Conservation (phyloP, 768 basidiomycete species). For the Cyathus striatus region DNA sequence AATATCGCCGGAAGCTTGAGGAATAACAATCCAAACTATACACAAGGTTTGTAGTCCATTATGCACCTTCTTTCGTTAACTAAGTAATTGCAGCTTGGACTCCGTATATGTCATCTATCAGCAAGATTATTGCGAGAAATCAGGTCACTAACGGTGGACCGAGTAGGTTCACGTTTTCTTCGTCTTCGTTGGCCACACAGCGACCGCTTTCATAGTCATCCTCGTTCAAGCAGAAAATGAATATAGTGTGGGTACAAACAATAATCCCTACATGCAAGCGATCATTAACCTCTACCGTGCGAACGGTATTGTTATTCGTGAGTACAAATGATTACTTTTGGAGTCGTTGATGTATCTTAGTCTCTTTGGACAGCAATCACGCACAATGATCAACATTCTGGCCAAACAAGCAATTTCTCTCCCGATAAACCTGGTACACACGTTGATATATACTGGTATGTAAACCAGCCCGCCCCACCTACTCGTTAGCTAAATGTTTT, state of each 20-base stretch:
- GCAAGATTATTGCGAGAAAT: slow-evolving; percentile 44
- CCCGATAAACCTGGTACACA: slow-evolving; percentile 38
- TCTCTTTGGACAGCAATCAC: slow-evolving; percentile 32
- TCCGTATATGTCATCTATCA: slow-evolving; percentile 47
- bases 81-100: slow-evolving; percentile 37
- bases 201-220: slow-evolving; percentile 38
- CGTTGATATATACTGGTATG: slow-evolving; percentile 46
- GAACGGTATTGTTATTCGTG: slow-evolving; percentile 44
- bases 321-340: slow-evolving; percentile 9
- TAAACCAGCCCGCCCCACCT: not conserved
- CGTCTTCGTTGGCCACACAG: not conserved
- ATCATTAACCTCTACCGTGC: slow-evolving; percentile 38
- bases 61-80: not conserved
- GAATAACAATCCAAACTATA: slow-evolving; percentile 45
- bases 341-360: not conserved
- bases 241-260: slow-evolving; percentile 35
- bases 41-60: slow-evolving; percentile 23
- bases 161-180: slow-evolving; percentile 21
- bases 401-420: slow-evolving; percentile 43
- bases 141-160: slow-evolving; percentile 60
- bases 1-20: slow-evolving; percentile 45
- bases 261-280: slow-evolving; percentile 45
- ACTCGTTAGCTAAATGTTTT: not conserved
- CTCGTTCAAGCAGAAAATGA: slow-evolving; percentile 54
- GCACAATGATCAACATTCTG: slow-evolving; percentile 45